Evolutionary conservation across 306 rosid genomes (phyloP).

Genomic region (Rosa rugosa): DNA sequence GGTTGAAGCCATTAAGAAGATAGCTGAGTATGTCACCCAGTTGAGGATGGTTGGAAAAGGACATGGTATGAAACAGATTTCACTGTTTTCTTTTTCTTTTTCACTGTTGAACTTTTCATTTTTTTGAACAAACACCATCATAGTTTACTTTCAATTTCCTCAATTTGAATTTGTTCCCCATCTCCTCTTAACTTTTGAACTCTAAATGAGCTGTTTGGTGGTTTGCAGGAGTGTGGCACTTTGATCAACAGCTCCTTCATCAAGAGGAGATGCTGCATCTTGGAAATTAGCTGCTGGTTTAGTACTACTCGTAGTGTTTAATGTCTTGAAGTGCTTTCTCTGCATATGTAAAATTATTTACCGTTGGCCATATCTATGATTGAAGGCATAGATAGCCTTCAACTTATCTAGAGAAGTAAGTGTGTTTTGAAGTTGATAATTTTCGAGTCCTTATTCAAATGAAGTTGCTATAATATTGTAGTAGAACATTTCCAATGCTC

Average conservation of each 20-base stretch:
- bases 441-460: not conserved
- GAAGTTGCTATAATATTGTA: not conserved
- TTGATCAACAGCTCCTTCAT: constrained; percentile 72
- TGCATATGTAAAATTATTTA: constrained; percentile 13
- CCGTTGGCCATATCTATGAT: not conserved
- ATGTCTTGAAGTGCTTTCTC: constrained; percentile 9
- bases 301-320: not conserved
- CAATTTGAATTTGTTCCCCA: not conserved
- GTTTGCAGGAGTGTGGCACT: constrained; percentile 86
- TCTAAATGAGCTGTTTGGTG: constrained; percentile 14
- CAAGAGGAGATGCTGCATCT: constrained; percentile 43
- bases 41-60: constrained; percentile 83
- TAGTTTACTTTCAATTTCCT: not conserved
- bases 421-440: not conserved
- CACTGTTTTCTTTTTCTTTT: not conserved
- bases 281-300: not conserved
- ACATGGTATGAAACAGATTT: constrained; percentile 57
- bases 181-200: not conserved
- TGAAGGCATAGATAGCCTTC: not conserved
- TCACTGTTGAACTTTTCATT: not conserved
- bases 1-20: constrained; percentile 82
- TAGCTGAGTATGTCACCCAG: constrained; percentile 78
- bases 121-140: not conserved
- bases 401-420: not conserved
- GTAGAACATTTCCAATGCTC: not conserved